A percentile compares a stretch with the other conserved stretches of the same genome.
Evolutionary conservation across 75 land plant genomes (phyloP).

Genomic region (Gnetum montanum): DNA sequence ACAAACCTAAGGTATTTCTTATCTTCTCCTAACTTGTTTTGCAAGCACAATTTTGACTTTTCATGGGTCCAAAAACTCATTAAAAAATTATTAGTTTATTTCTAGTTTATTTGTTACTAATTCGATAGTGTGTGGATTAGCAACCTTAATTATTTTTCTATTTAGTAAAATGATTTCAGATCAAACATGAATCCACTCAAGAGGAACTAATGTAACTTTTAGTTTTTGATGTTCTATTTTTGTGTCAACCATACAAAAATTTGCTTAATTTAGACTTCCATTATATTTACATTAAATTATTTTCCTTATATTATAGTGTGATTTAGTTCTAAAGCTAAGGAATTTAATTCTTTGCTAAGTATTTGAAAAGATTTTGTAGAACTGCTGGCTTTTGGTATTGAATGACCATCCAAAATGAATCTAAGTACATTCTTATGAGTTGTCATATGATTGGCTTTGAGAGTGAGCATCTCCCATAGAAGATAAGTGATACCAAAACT

Average conservation of each 20-base stretch:
- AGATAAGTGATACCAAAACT: conserved; percentile 13
- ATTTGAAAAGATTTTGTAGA: conserved; percentile 5
- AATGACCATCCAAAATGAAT: background rate
- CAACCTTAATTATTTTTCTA: background rate
- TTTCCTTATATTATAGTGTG: conserved; percentile 3
- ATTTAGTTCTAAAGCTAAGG: conserved; percentile 9
- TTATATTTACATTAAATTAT: conserved; percentile 3
- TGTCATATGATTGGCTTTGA: background rate
- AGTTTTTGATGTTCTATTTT: background rate
- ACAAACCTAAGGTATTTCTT: no score
- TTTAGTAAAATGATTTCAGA: background rate
- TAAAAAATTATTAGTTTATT: background rate
- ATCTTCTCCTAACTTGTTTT: no score
- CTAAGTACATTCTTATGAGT: background rate
- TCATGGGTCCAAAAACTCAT: background rate
- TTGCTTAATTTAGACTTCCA: conserved; percentile 2
- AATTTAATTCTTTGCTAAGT: conserved; percentile 1
- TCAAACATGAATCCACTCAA: background rate
- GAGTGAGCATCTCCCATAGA: conserved; percentile 3
- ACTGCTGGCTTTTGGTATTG: conserved; percentile 6
- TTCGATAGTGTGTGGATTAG: background rate
- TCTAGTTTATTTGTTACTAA: background rate
- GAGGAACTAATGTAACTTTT: background rate
- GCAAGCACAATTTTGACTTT: no score
- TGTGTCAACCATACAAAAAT: background rate